A percentile compares a stretch with the other conserved stretches of the same genome.
phyloP scores from a whole-genome alignment of 2,329 filamentous ascomycete species.

The Bertia moriformis region DNA sequence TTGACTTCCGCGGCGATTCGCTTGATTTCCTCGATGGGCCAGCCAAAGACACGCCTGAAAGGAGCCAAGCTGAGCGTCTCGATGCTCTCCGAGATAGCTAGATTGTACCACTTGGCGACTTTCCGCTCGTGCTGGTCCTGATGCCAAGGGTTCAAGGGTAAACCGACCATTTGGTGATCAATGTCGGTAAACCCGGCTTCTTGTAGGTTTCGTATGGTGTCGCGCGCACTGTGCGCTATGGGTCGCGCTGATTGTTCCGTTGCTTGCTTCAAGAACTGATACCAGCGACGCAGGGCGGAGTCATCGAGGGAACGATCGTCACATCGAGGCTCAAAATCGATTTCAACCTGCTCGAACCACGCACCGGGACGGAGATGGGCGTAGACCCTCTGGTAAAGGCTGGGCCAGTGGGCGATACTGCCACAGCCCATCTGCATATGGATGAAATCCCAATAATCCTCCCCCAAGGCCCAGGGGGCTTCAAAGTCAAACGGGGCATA shows the following conservation, averaged over 20 bases:
- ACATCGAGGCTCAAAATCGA: conserved; percentile 66
- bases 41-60: conserved; percentile 49
- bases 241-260: conserved; percentile 52
- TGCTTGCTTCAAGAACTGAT: conserved; percentile 49
- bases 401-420: conserved; percentile 62
- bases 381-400: conserved; percentile 55
- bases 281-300: conserved; percentile 55
- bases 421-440: conserved; percentile 70
- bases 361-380: neutral
- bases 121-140: conserved; percentile 47
- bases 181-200: conserved; percentile 69
- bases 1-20: conserved; percentile 48
- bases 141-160: conserved; percentile 66
- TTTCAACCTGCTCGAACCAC: conserved; percentile 68
- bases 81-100: conserved; percentile 59
- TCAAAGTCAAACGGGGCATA: conserved; percentile 47
- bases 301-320: conserved; percentile 48
- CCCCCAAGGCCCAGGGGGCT: conserved; percentile 45
- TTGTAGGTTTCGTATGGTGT: conserved; percentile 44
- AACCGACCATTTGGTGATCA: conserved; percentile 48
- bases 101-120: conserved; percentile 71
- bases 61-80: conserved; percentile 62
- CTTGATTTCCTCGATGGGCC: conserved; percentile 45
- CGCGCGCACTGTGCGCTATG: conserved; percentile 38
- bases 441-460: conserved; percentile 62